Evolutionary conservation across 2,329 filamentous ascomycete species (phyloP).

Genomic region (Penicillium aurantiogriseum): DNA sequence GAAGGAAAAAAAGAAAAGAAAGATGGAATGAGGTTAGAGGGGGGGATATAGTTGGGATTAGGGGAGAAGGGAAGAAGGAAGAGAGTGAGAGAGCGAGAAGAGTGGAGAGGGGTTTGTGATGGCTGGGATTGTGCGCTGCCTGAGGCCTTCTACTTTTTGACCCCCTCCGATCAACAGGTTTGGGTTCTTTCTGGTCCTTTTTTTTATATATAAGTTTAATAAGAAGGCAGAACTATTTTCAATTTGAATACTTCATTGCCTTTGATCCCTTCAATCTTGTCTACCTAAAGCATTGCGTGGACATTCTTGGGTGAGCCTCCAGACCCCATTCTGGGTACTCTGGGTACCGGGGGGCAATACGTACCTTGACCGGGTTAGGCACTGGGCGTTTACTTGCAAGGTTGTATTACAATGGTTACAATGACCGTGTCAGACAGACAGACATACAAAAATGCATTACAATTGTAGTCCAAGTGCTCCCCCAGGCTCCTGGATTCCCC

Average conservation of each 20-base stretch:
- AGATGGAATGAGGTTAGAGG: constrained; percentile 43
- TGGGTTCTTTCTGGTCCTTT: background rate
- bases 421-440: background rate
- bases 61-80: constrained; percentile 22
- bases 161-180: constrained; percentile 6
- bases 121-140: constrained; percentile 25
- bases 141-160: constrained; percentile 1
- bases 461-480: background rate
- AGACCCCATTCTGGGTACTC: constrained; percentile 6
- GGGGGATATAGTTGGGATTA: constrained; percentile 28
- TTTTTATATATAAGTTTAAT: background rate
- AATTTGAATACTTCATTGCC: background rate
- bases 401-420: constrained; percentile 1
- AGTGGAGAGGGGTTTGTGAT: constrained; percentile 29
- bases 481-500: constrained; percentile 1
- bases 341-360: constrained; percentile 5
- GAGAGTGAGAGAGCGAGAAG: constrained; percentile 15
- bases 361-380: constrained; percentile 1
- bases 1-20: constrained; percentile 32
- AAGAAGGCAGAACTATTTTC: constrained; percentile 5
- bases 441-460: background rate
- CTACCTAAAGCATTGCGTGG: constrained; percentile 11
- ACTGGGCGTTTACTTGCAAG: background rate
- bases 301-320: constrained; percentile 6
- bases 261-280: background rate